These are phyloP conservation scores for Xylogone sp. DNA, from an alignment of 2,329 filamentous ascomycete genomes.

Conservation along the genomic window DNA sequence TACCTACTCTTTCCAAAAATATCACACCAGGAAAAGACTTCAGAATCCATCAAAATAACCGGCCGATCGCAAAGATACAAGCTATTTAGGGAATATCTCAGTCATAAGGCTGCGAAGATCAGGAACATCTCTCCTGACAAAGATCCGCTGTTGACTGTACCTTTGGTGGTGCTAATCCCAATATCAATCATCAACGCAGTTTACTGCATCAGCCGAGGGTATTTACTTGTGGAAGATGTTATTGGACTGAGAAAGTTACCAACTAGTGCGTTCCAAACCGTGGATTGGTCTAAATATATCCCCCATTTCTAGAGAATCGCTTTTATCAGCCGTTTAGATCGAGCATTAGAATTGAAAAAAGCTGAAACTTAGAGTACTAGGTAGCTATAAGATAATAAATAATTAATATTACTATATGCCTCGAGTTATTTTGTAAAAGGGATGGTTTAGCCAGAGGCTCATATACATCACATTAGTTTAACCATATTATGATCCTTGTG, in stretches of 20 bases:
- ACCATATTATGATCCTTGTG: too few species aligned
- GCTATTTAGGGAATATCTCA: neutral
- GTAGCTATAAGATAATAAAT: too few species aligned
- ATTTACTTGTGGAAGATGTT: slow-evolving; percentile 4
- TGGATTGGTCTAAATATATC: slow-evolving; percentile 8
- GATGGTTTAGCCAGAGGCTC: too few species aligned
- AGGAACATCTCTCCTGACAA: neutral
- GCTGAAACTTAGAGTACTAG: too few species aligned
- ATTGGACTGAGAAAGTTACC: slow-evolving; percentile 1
- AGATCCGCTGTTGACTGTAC: neutral
- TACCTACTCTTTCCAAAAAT: neutral
- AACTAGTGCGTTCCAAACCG: slow-evolving; percentile 7
- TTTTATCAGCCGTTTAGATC: too few species aligned
- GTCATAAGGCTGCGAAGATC: neutral
- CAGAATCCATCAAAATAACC: neutral
- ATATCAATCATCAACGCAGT: neutral
- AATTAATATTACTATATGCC: too few species aligned
- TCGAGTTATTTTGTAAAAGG: too few species aligned
- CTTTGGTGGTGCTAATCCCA: neutral
- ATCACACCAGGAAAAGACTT: neutral
- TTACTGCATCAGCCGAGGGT: slow-evolving; percentile 1
- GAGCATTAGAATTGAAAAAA: too few species aligned
- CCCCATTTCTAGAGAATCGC: slow-evolving; percentile 4
- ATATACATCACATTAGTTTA: too few species aligned
- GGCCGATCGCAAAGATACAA: neutral